Base-by-base conservation (phyloP, 345 rosid genomes). In the Odontarrhena argentea region DNA sequence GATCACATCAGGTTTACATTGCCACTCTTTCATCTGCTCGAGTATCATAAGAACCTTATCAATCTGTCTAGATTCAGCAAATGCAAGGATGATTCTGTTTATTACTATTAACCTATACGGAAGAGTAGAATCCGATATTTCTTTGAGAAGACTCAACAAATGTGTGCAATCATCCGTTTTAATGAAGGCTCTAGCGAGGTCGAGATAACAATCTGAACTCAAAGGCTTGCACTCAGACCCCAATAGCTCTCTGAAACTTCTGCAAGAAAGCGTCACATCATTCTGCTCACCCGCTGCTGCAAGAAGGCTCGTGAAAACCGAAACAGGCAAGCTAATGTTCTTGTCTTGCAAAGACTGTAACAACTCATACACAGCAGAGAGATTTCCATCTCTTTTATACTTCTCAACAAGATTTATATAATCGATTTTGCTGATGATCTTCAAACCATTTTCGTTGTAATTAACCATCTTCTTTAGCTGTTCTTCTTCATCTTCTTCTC, bases 41-140 rank as follows among this genome's bases (percentile, higher is more conserved):
- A 84, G 83, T 65, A 86, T 77, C 80, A 62, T 37, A 45, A 86
- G 80, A 0, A 92, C 89, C 64, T 86, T 87, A 24, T 82, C 75
- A 30, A 73, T 56, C 84, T 87, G 95, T 73, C 98, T 56, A 51
- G 86, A 79, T 69, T 87, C 84, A 65, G 80, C 78, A 75, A 92
- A 83, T 14, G 87, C 85, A 70, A 79, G 68, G 57, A 92, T 81
- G 60, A 78, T 76, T 71, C 88, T 81, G 67, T 92, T 92, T 4
- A 86, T 38, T 35, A 87, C 81, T 43, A 70, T 56, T 1, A 62
- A 68, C 73, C 72, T 66, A 63, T 73, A 73, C 0, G 89, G 77
- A 60, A 70, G 79, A 65, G 80, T 55, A 62, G 84, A 60, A 53
- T 72, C 82, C 0, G 79, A 60, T 9, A 87, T 69, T 64, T 86